Evolutionary conservation across 108 stramenopile species (phyloP).

Genomic region (Mediolabrus comicus): DNA sequence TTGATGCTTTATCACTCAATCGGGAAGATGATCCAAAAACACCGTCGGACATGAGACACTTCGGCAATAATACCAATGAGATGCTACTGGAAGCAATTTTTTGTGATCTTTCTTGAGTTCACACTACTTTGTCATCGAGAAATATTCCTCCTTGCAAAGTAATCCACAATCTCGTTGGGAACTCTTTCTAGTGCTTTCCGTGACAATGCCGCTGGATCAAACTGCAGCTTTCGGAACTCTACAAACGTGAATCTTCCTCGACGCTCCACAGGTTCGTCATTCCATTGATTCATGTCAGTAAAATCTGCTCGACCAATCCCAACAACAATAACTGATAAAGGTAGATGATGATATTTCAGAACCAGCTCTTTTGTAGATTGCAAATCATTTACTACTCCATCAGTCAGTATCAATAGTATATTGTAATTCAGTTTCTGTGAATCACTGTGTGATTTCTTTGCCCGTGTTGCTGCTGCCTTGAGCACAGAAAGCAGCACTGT

Average conservation of each 20-base stretch:
- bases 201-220: conserved; percentile 46
- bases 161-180: conserved; percentile 50
- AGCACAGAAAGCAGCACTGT: conserved; percentile 63
- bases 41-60: conserved; percentile 27
- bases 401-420: conserved; percentile 83
- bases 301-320: conserved; percentile 71
- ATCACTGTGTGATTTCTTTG: conserved; percentile 41
- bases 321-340: conserved; percentile 77
- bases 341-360: conserved; percentile 49
- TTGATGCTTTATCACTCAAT: conserved; percentile 14
- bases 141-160: conserved; percentile 23
- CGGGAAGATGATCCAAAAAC: conserved; percentile 23
- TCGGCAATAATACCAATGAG: conserved; percentile 10
- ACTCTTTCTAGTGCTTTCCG: conserved; percentile 42
- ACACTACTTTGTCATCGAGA: no score
- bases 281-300: conserved; percentile 26
- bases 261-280: background rate
- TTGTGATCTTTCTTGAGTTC: conserved; percentile 15
- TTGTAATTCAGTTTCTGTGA: conserved; percentile 43
- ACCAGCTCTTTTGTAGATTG: conserved; percentile 58
- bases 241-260: conserved; percentile 48
- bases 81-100: conserved; percentile 22
- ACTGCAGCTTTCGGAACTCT: conserved; percentile 52
- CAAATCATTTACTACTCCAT: conserved; percentile 83
- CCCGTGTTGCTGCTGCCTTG: conserved; percentile 53